Percentiles rank a stretch among this genome's conserved stretches.
These are phyloP conservation scores for Cytospora mali DNA, from an alignment of 2,329 filamentous ascomycete species.

Conservation along the genomic window DNA sequence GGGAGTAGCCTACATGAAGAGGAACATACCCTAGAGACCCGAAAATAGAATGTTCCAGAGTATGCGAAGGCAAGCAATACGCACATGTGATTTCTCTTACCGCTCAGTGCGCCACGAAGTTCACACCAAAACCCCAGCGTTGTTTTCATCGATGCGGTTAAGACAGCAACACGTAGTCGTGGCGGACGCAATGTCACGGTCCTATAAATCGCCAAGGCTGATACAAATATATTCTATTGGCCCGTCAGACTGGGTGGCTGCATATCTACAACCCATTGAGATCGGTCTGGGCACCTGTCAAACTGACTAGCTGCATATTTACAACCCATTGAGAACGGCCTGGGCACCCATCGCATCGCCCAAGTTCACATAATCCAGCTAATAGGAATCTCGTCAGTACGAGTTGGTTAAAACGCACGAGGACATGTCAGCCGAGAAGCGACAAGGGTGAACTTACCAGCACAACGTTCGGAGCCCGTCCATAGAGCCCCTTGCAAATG, in stretches of 20 bases:
- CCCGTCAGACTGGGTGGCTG: slow-evolving; percentile 15
- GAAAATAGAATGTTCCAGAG: neutral
- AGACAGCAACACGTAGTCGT: neutral
- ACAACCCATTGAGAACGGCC: slow-evolving; percentile 18
- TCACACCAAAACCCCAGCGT: no score
- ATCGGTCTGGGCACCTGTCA: no score
- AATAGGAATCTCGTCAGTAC: neutral
- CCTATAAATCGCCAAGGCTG: neutral
- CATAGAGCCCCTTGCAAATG: slow-evolving; percentile 37
- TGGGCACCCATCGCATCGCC: slow-evolving; percentile 23
- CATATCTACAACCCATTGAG: no score
- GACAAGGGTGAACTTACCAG: slow-evolving; percentile 30
- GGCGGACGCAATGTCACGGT: no score
- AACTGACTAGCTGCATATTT: neutral
- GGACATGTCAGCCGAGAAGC: neutral
- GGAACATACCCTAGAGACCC: neutral
- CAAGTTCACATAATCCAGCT: slow-evolving; percentile 22
- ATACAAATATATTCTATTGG: neutral
- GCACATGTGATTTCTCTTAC: neutral
- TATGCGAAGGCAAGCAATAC: neutral
- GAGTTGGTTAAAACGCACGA: neutral
- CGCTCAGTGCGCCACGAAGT: no score
- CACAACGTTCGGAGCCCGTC: slow-evolving; percentile 41
- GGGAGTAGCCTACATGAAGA: neutral
- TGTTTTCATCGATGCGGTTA: neutral